phyloP scores from a whole-genome alignment of 352 stramenopile genomes.

The Phytophthora capsici region DNA sequence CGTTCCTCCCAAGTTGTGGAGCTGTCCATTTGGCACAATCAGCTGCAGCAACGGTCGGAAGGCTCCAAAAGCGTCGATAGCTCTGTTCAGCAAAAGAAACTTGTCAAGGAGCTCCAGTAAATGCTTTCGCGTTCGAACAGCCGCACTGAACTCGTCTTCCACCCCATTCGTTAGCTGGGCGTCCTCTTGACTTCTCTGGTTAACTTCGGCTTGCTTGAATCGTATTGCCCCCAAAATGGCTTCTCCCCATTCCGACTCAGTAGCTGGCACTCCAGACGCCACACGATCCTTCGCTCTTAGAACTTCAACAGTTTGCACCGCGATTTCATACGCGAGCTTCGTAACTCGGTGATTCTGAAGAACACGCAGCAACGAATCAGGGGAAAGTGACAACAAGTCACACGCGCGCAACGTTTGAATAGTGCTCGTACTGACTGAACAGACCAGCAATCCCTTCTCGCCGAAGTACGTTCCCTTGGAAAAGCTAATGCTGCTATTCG shows the following conservation, averaged over 20 bases:
- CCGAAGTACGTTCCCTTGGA: constrained; percentile 68
- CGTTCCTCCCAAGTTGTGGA: constrained; percentile 24
- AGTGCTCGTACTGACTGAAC: constrained; percentile 53
- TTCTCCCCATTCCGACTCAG: constrained; percentile 54
- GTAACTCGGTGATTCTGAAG: constrained; percentile 51
- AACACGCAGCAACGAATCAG: constrained; percentile 49
- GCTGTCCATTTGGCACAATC: constrained; percentile 58
- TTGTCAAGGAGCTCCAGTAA: constrained; percentile 33
- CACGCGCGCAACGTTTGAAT: constrained; percentile 61
- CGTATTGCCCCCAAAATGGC: constrained; percentile 42
- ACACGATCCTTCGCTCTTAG: constrained; percentile 24
- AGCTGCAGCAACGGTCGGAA: constrained; percentile 61
- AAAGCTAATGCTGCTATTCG: constrained; percentile 34
- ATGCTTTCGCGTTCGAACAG: constrained; percentile 25
- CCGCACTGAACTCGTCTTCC: constrained; percentile 6
- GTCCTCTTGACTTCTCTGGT: neutral
- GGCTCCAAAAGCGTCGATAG: constrained; percentile 38
- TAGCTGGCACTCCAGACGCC: constrained; percentile 14
- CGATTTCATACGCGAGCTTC: constrained; percentile 51
- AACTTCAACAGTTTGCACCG: constrained; percentile 28
- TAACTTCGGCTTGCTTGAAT: constrained; percentile 33
- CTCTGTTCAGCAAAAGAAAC: constrained; percentile 34
- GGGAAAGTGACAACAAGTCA: constrained; percentile 58
- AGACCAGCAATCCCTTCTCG: constrained; percentile 59
- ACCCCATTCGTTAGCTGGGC: neutral